phyloP scores from a whole-genome alignment of 768 basidiomycete genomes.

The Wakefieldia striispora region DNA sequence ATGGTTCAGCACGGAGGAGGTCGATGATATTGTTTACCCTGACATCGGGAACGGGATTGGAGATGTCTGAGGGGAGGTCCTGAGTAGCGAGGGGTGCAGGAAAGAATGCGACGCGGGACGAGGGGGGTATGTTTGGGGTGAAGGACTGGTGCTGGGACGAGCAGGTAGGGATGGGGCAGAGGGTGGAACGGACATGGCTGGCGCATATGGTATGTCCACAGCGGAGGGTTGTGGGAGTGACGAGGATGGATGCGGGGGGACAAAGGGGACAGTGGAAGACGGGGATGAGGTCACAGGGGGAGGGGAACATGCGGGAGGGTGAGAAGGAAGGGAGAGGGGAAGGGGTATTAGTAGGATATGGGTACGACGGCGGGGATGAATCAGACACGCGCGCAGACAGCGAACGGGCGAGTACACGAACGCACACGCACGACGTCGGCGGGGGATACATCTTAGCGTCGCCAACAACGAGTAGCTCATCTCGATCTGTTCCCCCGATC shows the following conservation, averaged over 20 bases:
- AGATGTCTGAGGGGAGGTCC: not conserved
- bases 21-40: slow-evolving; percentile 54
- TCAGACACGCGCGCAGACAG: slow-evolving; percentile 19
- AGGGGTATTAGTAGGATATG: slow-evolving; percentile 12
- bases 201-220: slow-evolving; percentile 87
- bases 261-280: slow-evolving; percentile 60
- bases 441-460: slow-evolving; percentile 27
- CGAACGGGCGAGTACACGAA: slow-evolving; percentile 6
- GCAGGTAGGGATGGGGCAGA: slow-evolving; percentile 40
- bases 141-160: slow-evolving; percentile 13
- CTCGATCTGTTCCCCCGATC: slow-evolving; percentile 30
- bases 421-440: slow-evolving; percentile 25
- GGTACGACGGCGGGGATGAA: slow-evolving; percentile 17
- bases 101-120: slow-evolving; percentile 35
- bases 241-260: slow-evolving; percentile 32
- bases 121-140: slow-evolving; percentile 40
- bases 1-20: slow-evolving; percentile 34
- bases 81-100: slow-evolving; percentile 33
- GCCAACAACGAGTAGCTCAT: slow-evolving; percentile 19
- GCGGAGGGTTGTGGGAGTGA: slow-evolving; percentile 54
- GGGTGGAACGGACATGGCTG: slow-evolving; percentile 39
- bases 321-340: not conserved
- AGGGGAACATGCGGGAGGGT: slow-evolving; percentile 17
- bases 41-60: slow-evolving; percentile 43
- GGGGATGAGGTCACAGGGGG: slow-evolving; percentile 30